A percentile compares a stretch with the other conserved stretches of the same genome.
Evolutionary conservation across 768 basidiomycete species (phyloP).

Genomic region (Mycena latifolia): DNA sequence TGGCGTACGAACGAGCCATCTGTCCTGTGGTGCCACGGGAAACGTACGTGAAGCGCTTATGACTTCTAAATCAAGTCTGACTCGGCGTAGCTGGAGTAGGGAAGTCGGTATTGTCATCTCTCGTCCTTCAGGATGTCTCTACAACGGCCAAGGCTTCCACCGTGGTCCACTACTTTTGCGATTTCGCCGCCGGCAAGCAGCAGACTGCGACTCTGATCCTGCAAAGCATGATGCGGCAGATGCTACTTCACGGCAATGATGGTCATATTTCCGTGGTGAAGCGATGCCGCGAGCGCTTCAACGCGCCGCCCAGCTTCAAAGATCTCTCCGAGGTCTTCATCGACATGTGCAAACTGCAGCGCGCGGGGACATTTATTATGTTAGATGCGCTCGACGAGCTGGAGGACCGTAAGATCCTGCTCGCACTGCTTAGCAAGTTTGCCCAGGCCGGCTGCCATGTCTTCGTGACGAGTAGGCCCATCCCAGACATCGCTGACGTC

Average conservation of each 20-base stretch:
- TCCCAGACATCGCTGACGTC: constrained; percentile 26
- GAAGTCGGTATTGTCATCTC: constrained; percentile 28
- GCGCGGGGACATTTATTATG: constrained; percentile 11
- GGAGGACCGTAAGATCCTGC: constrained; percentile 22
- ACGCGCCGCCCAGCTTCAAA: constrained; percentile 17
- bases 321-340: constrained; percentile 15
- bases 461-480: constrained; percentile 27
- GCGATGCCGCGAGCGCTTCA: constrained; percentile 26
- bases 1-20: constrained; percentile 21
- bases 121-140: constrained; percentile 26
- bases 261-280: constrained; percentile 24
- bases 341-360: constrained; percentile 19
- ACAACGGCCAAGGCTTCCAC: no score
- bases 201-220: constrained; percentile 15
- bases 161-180: constrained; percentile 25
- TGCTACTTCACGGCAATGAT: constrained; percentile 17
- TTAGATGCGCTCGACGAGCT: constrained; percentile 29
- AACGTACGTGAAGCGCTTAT: constrained; percentile 14
- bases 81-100: constrained; percentile 22
- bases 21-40: constrained; percentile 28
- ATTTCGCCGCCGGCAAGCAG: constrained; percentile 27
- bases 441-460: constrained; percentile 13
- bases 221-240: constrained; percentile 23
- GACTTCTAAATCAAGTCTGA: not conserved
- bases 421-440: constrained; percentile 22